Evolutionary conservation across 2,329 filamentous ascomycete genomes (phyloP).

Genomic region (Tolypocladium endophyticum): DNA sequence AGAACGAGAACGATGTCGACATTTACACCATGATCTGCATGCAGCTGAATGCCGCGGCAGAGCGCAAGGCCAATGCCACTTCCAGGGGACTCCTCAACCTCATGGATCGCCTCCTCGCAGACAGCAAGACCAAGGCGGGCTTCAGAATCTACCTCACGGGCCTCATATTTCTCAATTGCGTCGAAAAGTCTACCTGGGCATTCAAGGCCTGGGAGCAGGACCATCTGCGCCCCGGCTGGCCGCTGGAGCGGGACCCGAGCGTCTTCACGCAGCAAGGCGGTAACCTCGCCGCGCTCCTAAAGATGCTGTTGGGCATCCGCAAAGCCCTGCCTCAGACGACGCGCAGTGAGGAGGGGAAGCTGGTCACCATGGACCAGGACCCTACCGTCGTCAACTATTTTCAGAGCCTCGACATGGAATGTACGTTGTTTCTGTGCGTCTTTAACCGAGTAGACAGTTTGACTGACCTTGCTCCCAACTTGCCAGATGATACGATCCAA

Average conservation of each 20-base stretch:
- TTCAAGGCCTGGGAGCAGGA: slow-evolving; percentile 60
- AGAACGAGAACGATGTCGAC: slow-evolving; percentile 39
- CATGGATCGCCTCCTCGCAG: slow-evolving; percentile 50
- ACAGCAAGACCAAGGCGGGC: slow-evolving; percentile 48
- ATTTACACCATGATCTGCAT: slow-evolving; percentile 52
- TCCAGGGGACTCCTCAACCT: slow-evolving; percentile 47
- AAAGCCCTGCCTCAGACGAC: slow-evolving; percentile 45
- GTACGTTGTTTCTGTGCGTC: slow-evolving; percentile 28
- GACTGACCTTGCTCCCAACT: neutral
- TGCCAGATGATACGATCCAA: slow-evolving; percentile 21
- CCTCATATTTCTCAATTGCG: slow-evolving; percentile 52
- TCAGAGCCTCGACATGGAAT: slow-evolving; percentile 42
- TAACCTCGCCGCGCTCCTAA: slow-evolving; percentile 45
- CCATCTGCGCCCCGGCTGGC: slow-evolving; percentile 48
- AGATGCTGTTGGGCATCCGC: slow-evolving; percentile 52
- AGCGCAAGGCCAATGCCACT: slow-evolving; percentile 50
- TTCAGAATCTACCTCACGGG: slow-evolving; percentile 53
- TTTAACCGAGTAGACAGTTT: neutral
- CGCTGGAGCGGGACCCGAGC: slow-evolving; percentile 44
- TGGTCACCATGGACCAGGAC: slow-evolving; percentile 36
- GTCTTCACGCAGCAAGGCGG: slow-evolving; percentile 49
- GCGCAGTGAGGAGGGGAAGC: slow-evolving; percentile 34
- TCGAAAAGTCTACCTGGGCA: slow-evolving; percentile 59
- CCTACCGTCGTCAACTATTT: slow-evolving; percentile 41
- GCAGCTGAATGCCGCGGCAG: slow-evolving; percentile 54